Evolutionary conservation across 345 rosid species (phyloP).

Genomic region (Noccaea caerulescens): DNA sequence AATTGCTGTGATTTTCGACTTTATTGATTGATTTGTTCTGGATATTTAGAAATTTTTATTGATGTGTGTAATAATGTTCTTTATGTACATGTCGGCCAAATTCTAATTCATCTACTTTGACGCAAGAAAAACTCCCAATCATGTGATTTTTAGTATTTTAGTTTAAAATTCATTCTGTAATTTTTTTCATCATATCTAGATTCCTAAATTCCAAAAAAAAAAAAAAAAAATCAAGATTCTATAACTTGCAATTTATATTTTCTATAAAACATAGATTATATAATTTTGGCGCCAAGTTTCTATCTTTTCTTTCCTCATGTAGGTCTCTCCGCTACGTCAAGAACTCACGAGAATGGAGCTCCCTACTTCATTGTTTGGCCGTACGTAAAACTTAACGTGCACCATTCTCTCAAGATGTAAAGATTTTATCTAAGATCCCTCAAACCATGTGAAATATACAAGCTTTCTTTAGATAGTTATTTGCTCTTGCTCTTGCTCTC

Average conservation of each 20-base stretch:
- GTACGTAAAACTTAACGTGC: slow-evolving; percentile 25
- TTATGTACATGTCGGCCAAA: too few species aligned
- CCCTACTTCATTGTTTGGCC: slow-evolving; percentile 4
- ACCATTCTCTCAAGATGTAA: not conserved
- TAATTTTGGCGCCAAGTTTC: not conserved
- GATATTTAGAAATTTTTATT: too few species aligned
- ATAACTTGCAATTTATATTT: too few species aligned
- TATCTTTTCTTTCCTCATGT: not conserved
- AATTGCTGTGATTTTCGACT: not conserved
- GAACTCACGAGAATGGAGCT: slow-evolving; percentile 20
- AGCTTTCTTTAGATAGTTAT: not conserved
- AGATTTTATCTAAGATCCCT: not conserved
- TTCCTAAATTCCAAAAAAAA: too few species aligned
- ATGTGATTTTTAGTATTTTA: too few species aligned
- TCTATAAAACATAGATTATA: not conserved
- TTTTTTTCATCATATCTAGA: too few species aligned
- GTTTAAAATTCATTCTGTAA: too few species aligned
- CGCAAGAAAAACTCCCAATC: too few species aligned
- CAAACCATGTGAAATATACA: not conserved
- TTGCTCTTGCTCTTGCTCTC: not conserved
- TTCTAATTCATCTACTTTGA: too few species aligned
- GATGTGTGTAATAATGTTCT: too few species aligned
- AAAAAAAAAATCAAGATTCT: too few species aligned
- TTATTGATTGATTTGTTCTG: not conserved
- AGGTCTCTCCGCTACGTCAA: slow-evolving; percentile 13